Evolutionary conservation across 202 grass and related monocot species (phyloP).

Genomic region (Schoenoplectus triqueter): DNA sequence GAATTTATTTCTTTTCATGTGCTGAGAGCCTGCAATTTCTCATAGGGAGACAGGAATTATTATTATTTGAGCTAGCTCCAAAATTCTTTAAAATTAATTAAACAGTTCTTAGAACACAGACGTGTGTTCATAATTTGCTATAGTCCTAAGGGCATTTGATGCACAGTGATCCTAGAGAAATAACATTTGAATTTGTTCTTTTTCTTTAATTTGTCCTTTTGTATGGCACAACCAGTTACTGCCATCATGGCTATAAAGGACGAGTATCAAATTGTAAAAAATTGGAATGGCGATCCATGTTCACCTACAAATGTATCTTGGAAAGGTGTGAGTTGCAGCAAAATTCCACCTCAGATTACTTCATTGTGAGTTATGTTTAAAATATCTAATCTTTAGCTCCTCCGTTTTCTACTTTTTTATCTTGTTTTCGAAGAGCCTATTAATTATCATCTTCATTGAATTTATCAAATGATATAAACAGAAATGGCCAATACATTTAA

Average conservation of each 20-base stretch:
- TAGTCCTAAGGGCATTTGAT: too few relatives aligned
- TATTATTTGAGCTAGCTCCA: too few relatives aligned
- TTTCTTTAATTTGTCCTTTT: not conserved
- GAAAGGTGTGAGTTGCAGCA: slow-evolving; percentile 38
- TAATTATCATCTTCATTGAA: not conserved
- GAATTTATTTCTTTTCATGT: too few relatives aligned
- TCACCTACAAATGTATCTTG: slow-evolving; percentile 27
- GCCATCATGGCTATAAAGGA: slow-evolving; percentile 18
- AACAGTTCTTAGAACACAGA: too few relatives aligned
- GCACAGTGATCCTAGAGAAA: not conserved
- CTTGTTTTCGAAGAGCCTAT: too few relatives aligned
- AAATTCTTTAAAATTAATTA: too few relatives aligned
- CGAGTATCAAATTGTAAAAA: slow-evolving; percentile 31
- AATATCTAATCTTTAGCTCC: not conserved
- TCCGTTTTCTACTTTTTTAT: not conserved
- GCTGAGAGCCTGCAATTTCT: too few relatives aligned
- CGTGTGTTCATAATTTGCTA: too few relatives aligned
- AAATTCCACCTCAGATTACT: slow-evolving; percentile 19
- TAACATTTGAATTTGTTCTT: not conserved
- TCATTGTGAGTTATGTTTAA: slow-evolving; percentile 36
- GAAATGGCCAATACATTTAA: too few relatives aligned
- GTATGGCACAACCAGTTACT: slow-evolving; percentile 27
- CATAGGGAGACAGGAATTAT: too few relatives aligned
- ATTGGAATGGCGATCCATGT: slow-evolving; percentile 51
- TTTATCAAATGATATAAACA: not conserved